These are phyloP conservation scores for Sicyos baderoa DNA, from an alignment of 306 rosid species.

Conservation along the genomic window DNA sequence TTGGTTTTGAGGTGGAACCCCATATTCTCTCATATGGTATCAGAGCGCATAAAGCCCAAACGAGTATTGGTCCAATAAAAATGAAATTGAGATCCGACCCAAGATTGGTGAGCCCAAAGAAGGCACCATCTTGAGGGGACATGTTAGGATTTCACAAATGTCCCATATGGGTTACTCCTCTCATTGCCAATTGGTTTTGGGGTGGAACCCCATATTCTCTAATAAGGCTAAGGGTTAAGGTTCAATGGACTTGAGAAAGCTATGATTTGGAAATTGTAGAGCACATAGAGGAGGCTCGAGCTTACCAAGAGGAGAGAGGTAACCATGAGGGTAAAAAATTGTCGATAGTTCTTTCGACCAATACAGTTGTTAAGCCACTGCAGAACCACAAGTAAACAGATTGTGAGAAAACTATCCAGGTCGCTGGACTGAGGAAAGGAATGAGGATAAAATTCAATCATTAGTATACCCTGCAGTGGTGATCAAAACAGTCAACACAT, in stretches of 20 bases:
- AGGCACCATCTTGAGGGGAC: no score
- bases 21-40: no score
- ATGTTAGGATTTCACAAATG: no score
- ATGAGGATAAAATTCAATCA: constrained; percentile 25
- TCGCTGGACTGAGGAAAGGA: background rate
- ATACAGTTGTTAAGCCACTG: constrained; percentile 99
- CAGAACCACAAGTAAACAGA: constrained; percentile 23
- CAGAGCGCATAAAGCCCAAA: no score
- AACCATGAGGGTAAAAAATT: constrained; percentile 92
- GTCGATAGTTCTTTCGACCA: constrained; percentile 73
- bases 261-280: background rate
- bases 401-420: background rate
- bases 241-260: background rate
- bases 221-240: background rate
- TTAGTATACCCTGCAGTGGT: constrained; percentile 84
- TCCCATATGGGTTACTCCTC: no score
- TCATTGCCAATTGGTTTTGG: no score
- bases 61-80: no score
- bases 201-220: no score
- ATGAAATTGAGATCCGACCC: no score
- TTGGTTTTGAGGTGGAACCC: no score
- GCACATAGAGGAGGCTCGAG: constrained; percentile 20
- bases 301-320: constrained; percentile 95
- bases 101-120: no score
- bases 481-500: constrained; percentile 88